Conservation (phyloP, 495 filamentous ascomycete species). For the Rostrohypoxylon terebratum region DNA sequence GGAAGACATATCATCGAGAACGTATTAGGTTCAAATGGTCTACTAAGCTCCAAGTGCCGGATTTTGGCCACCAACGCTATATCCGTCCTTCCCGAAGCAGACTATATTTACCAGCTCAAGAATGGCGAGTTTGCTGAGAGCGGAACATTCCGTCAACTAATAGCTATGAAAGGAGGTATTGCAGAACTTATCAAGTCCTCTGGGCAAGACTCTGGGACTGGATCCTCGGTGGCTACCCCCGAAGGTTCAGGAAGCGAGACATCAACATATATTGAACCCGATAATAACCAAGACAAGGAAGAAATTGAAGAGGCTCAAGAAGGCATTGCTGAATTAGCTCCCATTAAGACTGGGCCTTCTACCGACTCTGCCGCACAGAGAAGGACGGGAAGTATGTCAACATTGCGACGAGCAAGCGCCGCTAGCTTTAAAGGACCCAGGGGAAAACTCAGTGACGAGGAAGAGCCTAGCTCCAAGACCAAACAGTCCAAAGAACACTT, state of each 20-base stretch:
- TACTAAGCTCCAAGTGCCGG: slow-evolving; percentile 87
- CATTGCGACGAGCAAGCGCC: slow-evolving; percentile 88
- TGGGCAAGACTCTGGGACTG: slow-evolving; percentile 60
- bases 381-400: slow-evolving; percentile 75
- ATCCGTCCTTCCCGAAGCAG: slow-evolving; percentile 83
- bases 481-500: slow-evolving; percentile 86
- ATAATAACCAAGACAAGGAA: slow-evolving; percentile 60
- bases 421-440: slow-evolving; percentile 89
- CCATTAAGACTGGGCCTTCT: slow-evolving; percentile 69
- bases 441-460: slow-evolving; percentile 86
- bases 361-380: slow-evolving; percentile 51
- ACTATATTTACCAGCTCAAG: slow-evolving; percentile 85
- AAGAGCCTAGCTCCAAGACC: slow-evolving; percentile 75
- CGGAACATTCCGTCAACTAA: slow-evolving; percentile 88
- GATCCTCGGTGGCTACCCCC: slow-evolving; percentile 50
- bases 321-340: slow-evolving; percentile 72
- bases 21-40: slow-evolving; percentile 86
- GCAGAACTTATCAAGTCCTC: slow-evolving; percentile 84
- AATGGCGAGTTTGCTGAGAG: slow-evolving; percentile 87
- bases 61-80: slow-evolving; percentile 97
- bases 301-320: slow-evolving; percentile 81
- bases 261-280: slow-evolving; percentile 68
- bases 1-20: slow-evolving; percentile 93
- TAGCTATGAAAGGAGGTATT: slow-evolving; percentile 94
- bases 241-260: slow-evolving; percentile 67